Conservation (phyloP, 345 rosid species). For the Citrus australasica region DNA sequence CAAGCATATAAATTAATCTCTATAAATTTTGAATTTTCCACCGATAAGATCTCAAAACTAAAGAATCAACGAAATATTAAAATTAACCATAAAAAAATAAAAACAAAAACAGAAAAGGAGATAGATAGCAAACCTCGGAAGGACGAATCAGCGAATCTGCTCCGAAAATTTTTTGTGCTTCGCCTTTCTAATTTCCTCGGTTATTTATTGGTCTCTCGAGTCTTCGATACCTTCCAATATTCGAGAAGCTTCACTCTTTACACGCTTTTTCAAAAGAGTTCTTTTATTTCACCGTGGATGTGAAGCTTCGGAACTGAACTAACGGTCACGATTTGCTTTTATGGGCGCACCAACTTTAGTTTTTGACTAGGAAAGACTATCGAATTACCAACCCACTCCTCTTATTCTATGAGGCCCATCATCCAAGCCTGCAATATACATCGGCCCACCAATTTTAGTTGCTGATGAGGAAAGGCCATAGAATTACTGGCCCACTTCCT, state of each 20-base stretch:
- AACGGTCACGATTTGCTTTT: neutral
- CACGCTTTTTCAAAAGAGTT: neutral
- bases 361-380: too few species aligned
- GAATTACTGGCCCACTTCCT: neutral
- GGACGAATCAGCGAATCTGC: neutral
- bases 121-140: neutral
- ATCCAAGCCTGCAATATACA: neutral
- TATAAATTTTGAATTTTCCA: neutral
- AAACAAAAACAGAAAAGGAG: neutral
- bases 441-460: neutral
- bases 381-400: neutral
- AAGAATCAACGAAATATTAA: neutral
- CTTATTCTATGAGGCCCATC: neutral
- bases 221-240: neutral
- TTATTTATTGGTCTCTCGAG: neutral
- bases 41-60: neutral
- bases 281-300: constrained; percentile 8
- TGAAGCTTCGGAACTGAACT: neutral
- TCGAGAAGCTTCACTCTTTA: constrained; percentile 11
- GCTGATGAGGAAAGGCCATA: too few species aligned
- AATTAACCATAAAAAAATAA: neutral
- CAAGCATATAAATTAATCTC: neutral
- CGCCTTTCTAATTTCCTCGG: neutral
- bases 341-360: neutral
- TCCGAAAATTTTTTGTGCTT: neutral